These are phyloP conservation scores for Hypoxylon sp. DNA, from an alignment of 2,329 filamentous ascomycete genomes.

Conservation along the genomic window DNA sequence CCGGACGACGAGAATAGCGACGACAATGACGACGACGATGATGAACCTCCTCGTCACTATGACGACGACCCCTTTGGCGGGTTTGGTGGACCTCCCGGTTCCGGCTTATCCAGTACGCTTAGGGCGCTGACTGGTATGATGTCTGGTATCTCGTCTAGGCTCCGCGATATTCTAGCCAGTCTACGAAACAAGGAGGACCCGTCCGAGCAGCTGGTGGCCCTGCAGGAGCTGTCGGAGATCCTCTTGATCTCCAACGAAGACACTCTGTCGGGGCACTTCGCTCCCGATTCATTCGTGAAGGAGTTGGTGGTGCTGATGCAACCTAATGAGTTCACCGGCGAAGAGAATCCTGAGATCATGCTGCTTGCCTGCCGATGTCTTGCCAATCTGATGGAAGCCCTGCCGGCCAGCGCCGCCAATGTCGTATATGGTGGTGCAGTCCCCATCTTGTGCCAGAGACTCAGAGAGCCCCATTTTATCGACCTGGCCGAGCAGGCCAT, in stretches of 20 bases:
- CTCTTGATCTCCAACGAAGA: conserved; percentile 96
- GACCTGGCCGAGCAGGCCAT: conserved; percentile 96
- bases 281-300: conserved; percentile 92
- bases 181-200: conserved; percentile 85
- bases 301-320: conserved; percentile 94
- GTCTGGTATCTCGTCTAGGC: conserved; percentile 79
- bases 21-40: conserved; percentile 62
- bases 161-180: conserved; percentile 79
- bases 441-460: conserved; percentile 90
- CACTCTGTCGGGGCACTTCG: conserved; percentile 93
- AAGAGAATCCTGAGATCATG: conserved; percentile 97
- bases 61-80: conserved; percentile 70
- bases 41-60: conserved; percentile 65
- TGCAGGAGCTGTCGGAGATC: conserved; percentile 93
- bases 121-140: conserved; percentile 92
- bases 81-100: conserved; percentile 72
- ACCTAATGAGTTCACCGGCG: conserved; percentile 78
- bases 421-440: conserved; percentile 98
- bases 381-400: conserved; percentile 96
- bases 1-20: conserved; percentile 53
- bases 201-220: conserved; percentile 86
- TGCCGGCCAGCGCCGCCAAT: conserved; percentile 90
- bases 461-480: conserved; percentile 96
- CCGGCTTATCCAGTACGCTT: conserved; percentile 79
- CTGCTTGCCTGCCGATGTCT: conserved; percentile 93